phyloP scores from a whole-genome alignment of 139 green algal genomes.

The Tetraselmis chui region DNA sequence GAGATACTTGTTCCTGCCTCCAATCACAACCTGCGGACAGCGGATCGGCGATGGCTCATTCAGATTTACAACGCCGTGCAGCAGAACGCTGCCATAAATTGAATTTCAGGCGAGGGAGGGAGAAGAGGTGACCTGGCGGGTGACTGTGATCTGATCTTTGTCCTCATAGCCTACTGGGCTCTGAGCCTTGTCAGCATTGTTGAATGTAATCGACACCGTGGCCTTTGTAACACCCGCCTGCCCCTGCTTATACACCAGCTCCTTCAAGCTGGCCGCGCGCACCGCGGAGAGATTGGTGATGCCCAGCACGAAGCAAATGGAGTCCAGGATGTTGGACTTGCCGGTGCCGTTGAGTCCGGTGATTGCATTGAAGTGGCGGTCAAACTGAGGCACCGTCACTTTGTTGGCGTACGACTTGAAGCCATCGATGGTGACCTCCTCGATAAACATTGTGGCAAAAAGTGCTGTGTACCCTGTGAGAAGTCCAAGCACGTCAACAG shows the following conservation, averaged over 20 bases:
- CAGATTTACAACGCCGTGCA: too few relatives aligned
- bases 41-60: too few relatives aligned
- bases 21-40: slow-evolving; percentile 96
- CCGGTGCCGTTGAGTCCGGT: slow-evolving; percentile 95
- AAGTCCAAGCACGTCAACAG: too few relatives aligned
- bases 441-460: slow-evolving; percentile 90
- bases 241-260: slow-evolving; percentile 98
- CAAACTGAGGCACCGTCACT: slow-evolving; percentile 78
- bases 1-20: slow-evolving; percentile 93
- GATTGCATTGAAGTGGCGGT: slow-evolving; percentile 97
- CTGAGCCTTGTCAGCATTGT: slow-evolving; percentile 77
- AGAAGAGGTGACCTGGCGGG: too few relatives aligned
- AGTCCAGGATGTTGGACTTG: slow-evolving; percentile 99
- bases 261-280: slow-evolving; percentile 82
- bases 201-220: slow-evolving; percentile 93
- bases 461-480: too few relatives aligned
- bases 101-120: too few relatives aligned
- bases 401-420: slow-evolving; percentile 98
- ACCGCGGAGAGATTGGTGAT: slow-evolving; percentile 94
- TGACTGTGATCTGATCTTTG: slow-evolving; percentile 88
- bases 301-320: slow-evolving; percentile 98
- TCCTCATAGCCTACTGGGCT: slow-evolving; percentile 88
- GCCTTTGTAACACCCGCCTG: slow-evolving; percentile 96
- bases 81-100: too few relatives aligned
- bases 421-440: slow-evolving; percentile 92